phyloP scores from a whole-genome alignment of 164 flowering plant species.

The Umbilicus rupestris region DNA sequence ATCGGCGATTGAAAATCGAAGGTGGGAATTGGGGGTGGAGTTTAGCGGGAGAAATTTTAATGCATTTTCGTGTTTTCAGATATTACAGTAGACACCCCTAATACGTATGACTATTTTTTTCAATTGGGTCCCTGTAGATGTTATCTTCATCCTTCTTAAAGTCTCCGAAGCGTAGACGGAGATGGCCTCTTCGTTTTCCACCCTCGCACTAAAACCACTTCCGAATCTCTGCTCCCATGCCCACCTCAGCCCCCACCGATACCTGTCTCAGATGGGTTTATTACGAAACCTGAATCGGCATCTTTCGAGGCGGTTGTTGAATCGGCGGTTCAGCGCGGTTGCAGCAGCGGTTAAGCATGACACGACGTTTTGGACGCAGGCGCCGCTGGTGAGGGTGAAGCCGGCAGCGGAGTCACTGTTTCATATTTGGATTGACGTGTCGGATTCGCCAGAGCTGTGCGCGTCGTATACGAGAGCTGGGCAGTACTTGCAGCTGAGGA shows the following conservation, averaged over 20 bases:
- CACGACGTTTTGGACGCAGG: slow-evolving; percentile 52
- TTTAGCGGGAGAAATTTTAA: slow-evolving; percentile 6
- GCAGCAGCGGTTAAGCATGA: slow-evolving; percentile 50
- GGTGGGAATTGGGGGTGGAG: slow-evolving; percentile 7
- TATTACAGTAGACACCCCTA: not conserved
- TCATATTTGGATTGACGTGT: slow-evolving; percentile 64
- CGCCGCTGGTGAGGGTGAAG: slow-evolving; percentile 45
- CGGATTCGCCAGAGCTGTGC: slow-evolving; percentile 57
- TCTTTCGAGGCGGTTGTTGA: slow-evolving; percentile 16
- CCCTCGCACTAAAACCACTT: slow-evolving; percentile 7
- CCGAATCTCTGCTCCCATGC: slow-evolving; percentile 32
- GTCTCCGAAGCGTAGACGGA: not conserved
- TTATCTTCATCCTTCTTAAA: too few species aligned
- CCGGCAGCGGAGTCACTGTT: slow-evolving; percentile 80
- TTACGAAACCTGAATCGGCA: slow-evolving; percentile 29
- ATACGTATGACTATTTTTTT: not conserved
- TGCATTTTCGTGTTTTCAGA: not conserved
- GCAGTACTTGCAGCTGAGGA: slow-evolving; percentile 80
- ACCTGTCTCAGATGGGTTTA: slow-evolving; percentile 48
- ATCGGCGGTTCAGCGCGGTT: slow-evolving; percentile 18
- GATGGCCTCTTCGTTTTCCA: not conserved
- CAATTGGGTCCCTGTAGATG: not conserved
- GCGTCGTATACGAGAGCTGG: slow-evolving; percentile 62
- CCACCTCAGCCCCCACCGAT: slow-evolving; percentile 16
- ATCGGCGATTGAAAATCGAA: slow-evolving; percentile 4